A percentile compares a stretch with the other conserved stretches of the same genome.
Evolutionary conservation across 345 rosid species (phyloP).

Genomic region (Microcos paniculata): DNA sequence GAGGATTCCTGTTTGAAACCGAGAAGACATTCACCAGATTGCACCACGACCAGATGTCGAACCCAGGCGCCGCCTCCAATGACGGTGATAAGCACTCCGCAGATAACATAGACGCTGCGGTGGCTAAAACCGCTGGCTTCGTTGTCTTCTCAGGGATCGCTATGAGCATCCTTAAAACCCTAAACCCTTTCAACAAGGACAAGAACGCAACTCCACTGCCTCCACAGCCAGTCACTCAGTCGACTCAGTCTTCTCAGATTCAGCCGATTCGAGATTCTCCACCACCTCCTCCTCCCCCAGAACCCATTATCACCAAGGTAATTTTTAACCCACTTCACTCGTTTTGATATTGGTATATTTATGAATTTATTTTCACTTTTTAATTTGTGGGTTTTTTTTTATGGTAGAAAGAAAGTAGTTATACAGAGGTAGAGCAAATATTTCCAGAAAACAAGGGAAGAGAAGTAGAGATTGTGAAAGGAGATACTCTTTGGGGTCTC

Average conservation of each 20-base stretch:
- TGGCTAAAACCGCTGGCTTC: slow-evolving; percentile 31
- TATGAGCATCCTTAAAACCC: slow-evolving; percentile 33
- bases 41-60: slow-evolving; percentile 1
- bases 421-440: slow-evolving; percentile 10
- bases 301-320: slow-evolving; percentile 19
- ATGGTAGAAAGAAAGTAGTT: slow-evolving; percentile 15
- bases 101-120: slow-evolving; percentile 4
- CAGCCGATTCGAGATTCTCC: slow-evolving; percentile 12
- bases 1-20: neutral
- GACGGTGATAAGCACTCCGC: neutral
- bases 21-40: neutral
- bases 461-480: slow-evolving; percentile 25
- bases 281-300: slow-evolving; percentile 10
- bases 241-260: neutral
- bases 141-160: slow-evolving; percentile 36
- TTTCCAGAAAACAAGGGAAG: neutral
- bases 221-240: slow-evolving; percentile 7
- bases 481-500: slow-evolving; percentile 40
- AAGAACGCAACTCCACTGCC: slow-evolving; percentile 12
- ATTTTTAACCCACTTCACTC: neutral
- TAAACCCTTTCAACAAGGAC: slow-evolving; percentile 26
- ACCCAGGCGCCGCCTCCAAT: neutral
- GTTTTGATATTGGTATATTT: neutral
- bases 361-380: neutral
- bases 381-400: neutral